These are phyloP conservation scores for Royoungia palumana DNA, from an alignment of 768 basidiomycete species.

Conservation along the genomic window DNA sequence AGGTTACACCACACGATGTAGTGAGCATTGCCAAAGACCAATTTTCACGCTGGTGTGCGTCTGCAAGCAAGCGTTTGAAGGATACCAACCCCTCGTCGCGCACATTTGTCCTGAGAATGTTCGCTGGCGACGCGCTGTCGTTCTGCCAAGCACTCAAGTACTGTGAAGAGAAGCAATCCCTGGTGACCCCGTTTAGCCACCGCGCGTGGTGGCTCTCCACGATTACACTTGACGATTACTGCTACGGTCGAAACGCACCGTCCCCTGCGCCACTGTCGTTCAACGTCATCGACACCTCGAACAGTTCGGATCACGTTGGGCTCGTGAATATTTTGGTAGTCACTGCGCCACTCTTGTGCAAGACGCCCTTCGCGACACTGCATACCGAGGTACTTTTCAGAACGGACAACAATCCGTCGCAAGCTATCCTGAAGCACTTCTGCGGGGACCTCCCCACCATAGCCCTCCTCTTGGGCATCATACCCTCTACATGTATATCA, in stretches of 20 bases:
- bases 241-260: constrained; percentile 11
- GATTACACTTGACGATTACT: constrained; percentile 18
- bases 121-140: constrained; percentile 26
- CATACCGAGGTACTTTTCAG: constrained; percentile 29
- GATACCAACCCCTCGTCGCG: constrained; percentile 7
- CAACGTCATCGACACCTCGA: constrained; percentile 33
- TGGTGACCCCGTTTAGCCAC: constrained; percentile 16
- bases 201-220: constrained; percentile 24
- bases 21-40: constrained; percentile 19
- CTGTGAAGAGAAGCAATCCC: constrained; percentile 6
- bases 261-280: constrained; percentile 25
- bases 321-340: constrained; percentile 26
- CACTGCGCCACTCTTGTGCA: constrained; percentile 20
- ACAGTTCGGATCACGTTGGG: constrained; percentile 24
- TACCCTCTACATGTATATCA: constrained; percentile 20
- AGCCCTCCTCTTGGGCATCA: constrained; percentile 22
- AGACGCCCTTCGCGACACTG: constrained; percentile 18
- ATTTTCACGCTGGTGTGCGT: constrained; percentile 27
- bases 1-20: constrained; percentile 5
- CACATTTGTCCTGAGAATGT: constrained; percentile 29
- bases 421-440: constrained; percentile 14
- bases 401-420: constrained; percentile 9
- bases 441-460: constrained; percentile 27
- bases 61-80: constrained; percentile 12
- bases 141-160: constrained; percentile 22